Evolutionary conservation across 2,329 filamentous ascomycete genomes (phyloP).

Genomic region (Talaromyces sp.): DNA sequence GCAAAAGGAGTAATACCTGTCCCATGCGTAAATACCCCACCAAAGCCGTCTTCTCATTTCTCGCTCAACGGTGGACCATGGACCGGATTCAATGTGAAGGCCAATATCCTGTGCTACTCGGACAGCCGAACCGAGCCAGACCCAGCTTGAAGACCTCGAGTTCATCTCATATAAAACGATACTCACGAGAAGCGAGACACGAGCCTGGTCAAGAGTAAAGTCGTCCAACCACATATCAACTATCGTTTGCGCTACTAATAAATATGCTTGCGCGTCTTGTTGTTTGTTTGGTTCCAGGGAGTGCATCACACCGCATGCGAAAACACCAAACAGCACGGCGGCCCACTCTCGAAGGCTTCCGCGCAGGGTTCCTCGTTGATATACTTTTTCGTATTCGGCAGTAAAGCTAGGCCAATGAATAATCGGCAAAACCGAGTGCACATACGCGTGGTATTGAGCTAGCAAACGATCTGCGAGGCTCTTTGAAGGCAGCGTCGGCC

Average conservation of each 20-base stretch:
- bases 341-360: conserved; percentile 66
- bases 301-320: conserved; percentile 79
- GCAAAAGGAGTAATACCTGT: conserved; percentile 56
- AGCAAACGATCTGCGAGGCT: conserved; percentile 68
- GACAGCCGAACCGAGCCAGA: conserved; percentile 77
- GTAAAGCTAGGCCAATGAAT: conserved; percentile 84
- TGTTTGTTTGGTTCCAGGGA: conserved; percentile 55
- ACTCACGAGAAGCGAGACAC: conserved; percentile 67
- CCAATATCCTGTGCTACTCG: conserved; percentile 79
- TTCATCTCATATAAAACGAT: conserved; percentile 84
- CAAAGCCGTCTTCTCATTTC: conserved; percentile 86
- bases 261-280: conserved; percentile 60
- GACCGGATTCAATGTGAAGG: conserved; percentile 69
- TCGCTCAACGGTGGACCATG: conserved; percentile 69
- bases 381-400: conserved; percentile 70
- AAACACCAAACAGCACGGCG: conserved; percentile 74
- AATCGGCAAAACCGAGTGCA: conserved; percentile 78
- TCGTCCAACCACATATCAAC: conserved; percentile 81
- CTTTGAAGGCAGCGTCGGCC: conserved; percentile 67
- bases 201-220: conserved; percentile 69
- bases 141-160: conserved; percentile 77
- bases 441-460: conserved; percentile 68
- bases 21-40: conserved; percentile 91
- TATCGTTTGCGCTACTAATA: conserved; percentile 66
- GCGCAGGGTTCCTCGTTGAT: conserved; percentile 60